A percentile compares a stretch with the other conserved stretches of the same genome.
Evolutionary conservation across 345 rosid species (phyloP).

Genomic region (Murraya paniculata): DNA sequence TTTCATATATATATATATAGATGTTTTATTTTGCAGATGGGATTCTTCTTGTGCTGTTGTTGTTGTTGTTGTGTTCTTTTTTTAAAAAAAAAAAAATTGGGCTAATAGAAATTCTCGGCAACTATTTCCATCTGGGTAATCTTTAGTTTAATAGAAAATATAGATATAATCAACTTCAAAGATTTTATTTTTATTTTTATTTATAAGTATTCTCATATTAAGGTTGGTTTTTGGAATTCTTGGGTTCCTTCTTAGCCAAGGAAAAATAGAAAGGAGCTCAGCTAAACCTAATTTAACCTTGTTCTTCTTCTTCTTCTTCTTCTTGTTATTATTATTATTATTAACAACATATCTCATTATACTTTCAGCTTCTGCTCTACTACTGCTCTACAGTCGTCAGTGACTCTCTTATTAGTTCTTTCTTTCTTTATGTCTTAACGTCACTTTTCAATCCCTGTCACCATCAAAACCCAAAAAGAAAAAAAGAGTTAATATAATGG

Average conservation of each 20-base stretch:
- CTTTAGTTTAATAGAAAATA: slow-evolving; percentile 12
- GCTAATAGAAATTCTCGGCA: not conserved
- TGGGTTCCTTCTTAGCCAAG: slow-evolving; percentile 3
- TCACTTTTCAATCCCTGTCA: not conserved
- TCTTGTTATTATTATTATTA: no score
- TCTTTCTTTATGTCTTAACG: not conserved
- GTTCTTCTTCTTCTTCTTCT: not conserved
- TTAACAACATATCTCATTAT: not conserved
- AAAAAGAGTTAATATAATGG: not conserved
- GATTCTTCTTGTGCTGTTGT: not conserved
- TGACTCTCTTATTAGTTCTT: not conserved
- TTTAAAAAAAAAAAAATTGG: not conserved
- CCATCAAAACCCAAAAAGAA: not conserved
- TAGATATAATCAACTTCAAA: not conserved
- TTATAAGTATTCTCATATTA: not conserved
- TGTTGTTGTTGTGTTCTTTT: no score
- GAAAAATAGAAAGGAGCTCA: not conserved
- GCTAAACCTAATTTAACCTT: not conserved
- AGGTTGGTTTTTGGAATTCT: not conserved
- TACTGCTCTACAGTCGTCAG: not conserved
- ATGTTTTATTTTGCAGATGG: no score
- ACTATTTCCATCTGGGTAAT: slow-evolving; percentile 5
- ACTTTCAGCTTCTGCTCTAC: not conserved
- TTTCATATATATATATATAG: not conserved
- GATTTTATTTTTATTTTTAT: not conserved